Evolutionary conservation across 176 grass and related monocot species (phyloP).

Genomic region (Juncus inflexus): DNA sequence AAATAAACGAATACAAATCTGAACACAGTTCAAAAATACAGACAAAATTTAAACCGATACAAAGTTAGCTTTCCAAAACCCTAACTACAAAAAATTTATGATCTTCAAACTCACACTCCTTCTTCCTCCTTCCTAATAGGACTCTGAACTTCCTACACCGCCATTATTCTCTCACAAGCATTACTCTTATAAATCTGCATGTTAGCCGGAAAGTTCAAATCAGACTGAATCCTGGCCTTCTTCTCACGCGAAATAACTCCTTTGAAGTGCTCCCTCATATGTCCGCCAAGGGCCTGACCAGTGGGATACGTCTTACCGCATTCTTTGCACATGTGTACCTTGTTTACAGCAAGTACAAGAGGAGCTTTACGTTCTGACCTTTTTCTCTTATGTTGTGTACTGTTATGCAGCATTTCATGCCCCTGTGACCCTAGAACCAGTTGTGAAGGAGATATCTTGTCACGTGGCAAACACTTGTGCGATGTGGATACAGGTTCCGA

Average conservation of each 20-base stretch:
- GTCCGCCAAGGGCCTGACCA: conserved; percentile 35
- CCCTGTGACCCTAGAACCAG: conserved; percentile 76
- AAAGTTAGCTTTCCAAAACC: too few relatives aligned
- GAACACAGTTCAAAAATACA: too few relatives aligned
- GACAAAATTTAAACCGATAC: too few relatives aligned
- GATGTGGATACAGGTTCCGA: too few relatives aligned
- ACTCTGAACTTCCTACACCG: too few relatives aligned
- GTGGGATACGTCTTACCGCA: conserved; percentile 24
- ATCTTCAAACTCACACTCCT: too few relatives aligned
- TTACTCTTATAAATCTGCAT: too few relatives aligned
- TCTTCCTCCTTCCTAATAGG: too few relatives aligned
- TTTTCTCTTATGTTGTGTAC: too few relatives aligned
- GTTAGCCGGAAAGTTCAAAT: conserved; percentile 32
- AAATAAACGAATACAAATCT: too few relatives aligned
- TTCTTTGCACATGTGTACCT: conserved; percentile 29
- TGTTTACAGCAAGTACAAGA: neutral
- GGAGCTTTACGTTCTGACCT: conserved; percentile 19
- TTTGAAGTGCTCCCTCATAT: conserved; percentile 47
- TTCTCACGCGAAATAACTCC: neutral
- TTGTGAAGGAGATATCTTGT: conserved; percentile 60
- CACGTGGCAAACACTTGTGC: conserved; percentile 54
- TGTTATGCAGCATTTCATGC: conserved; percentile 63
- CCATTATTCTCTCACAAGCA: too few relatives aligned
- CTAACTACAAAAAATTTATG: too few relatives aligned
- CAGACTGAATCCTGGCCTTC: conserved; percentile 8